phyloP scores from a whole-genome alignment of 78 protist genomes.

The Dictyostelium discoideum region DNA sequence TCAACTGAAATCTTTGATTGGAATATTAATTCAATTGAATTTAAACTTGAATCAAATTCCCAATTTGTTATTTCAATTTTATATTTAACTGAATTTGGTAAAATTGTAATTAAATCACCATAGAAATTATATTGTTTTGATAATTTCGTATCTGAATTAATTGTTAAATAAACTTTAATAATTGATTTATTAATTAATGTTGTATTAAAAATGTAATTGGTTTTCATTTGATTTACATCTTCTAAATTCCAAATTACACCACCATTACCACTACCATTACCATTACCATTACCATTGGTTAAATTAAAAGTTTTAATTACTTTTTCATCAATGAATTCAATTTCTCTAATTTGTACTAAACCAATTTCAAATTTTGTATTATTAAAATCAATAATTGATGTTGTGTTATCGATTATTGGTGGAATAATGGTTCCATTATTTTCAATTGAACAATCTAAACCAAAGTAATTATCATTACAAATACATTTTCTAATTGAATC shows the following conservation, averaged over 20 bases:
- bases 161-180: neutral
- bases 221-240: neutral
- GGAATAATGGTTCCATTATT: neutral
- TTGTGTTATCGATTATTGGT: neutral
- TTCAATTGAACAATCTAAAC: neutral
- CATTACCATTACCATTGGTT: neutral
- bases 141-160: neutral
- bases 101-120: neutral
- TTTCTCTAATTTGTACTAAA: constrained; percentile 4
- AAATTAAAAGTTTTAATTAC: neutral
- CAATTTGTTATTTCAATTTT: constrained; percentile 1
- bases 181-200: neutral
- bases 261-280: too few relatives aligned
- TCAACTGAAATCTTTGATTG: neutral
- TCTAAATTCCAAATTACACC: neutral
- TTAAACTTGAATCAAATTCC: neutral
- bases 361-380: constrained; percentile 45
- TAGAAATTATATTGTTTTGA: neutral
- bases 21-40: constrained; percentile 15
- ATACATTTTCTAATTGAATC: neutral
- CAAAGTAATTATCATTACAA: neutral
- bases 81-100: constrained; percentile 31
- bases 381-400: neutral
- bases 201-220: neutral
- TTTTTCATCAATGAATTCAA: neutral